Evolutionary conservation across 177 flowering plant species (phyloP).

Genomic region (Vitis hybrid): DNA sequence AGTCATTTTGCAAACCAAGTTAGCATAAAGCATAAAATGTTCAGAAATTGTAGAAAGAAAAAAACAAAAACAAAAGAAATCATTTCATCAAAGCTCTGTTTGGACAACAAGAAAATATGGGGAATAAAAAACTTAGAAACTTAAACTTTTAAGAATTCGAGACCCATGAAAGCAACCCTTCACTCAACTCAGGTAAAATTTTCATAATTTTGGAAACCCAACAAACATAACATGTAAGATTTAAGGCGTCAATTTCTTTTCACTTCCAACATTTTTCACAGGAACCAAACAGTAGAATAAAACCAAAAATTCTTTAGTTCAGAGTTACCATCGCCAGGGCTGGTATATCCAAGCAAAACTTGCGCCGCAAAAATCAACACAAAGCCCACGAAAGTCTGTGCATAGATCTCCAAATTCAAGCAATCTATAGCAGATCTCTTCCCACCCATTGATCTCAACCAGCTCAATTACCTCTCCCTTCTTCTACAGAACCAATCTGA

Average conservation of each 20-base stretch:
- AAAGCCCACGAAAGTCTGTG: slow-evolving; percentile 26
- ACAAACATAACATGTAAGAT: not conserved
- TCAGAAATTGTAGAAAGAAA: too few relatives aligned
- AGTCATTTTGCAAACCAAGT: too few relatives aligned
- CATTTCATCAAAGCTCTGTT: too few relatives aligned
- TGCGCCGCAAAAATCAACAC: slow-evolving; percentile 32
- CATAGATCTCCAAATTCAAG: slow-evolving; percentile 38
- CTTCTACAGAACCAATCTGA: slow-evolving; percentile 10
- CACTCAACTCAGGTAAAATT: not conserved
- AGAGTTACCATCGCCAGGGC: slow-evolving; percentile 58
- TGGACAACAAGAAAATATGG: too few relatives aligned
- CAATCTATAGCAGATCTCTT: slow-evolving; percentile 36
- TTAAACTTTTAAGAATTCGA: too few relatives aligned
- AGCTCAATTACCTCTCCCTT: slow-evolving; percentile 10
- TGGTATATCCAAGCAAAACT: slow-evolving; percentile 47
- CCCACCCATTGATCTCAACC: slow-evolving; percentile 29
- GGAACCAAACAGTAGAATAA: slow-evolving; percentile 10
- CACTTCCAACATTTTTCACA: slow-evolving; percentile 7
- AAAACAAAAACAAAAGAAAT: too few relatives aligned
- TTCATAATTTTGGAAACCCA: not conserved
- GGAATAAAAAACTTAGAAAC: too few relatives aligned
- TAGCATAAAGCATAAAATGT: too few relatives aligned
- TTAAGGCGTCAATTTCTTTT: not conserved
- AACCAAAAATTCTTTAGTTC: slow-evolving; percentile 1
- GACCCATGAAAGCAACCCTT: not conserved